Conservation (phyloP, 805 yeast species). For the Yarrowia deformans region DNA sequence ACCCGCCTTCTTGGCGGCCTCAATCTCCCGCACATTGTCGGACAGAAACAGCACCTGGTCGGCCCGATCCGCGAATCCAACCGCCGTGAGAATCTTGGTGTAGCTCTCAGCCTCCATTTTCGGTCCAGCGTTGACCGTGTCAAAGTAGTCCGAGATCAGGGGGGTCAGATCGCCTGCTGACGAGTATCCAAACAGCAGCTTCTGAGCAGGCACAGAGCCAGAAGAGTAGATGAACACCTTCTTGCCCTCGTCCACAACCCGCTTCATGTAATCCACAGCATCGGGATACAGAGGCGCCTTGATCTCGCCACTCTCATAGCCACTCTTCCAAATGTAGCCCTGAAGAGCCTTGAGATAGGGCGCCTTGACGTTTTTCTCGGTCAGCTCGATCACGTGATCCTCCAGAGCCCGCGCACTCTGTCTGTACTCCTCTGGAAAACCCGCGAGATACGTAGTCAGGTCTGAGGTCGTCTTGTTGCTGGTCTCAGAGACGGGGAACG, state of each 20-base stretch:
- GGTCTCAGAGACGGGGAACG: conserved; percentile 46
- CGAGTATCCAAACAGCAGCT: conserved; percentile 62
- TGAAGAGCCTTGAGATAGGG: conserved; percentile 78
- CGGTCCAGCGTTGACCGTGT: conserved; percentile 82
- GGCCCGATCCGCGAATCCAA: conserved; percentile 50
- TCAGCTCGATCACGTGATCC: conserved; percentile 63
- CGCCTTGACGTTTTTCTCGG: conserved; percentile 74
- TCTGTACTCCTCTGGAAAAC: conserved; percentile 56
- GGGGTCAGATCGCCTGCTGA: conserved; percentile 59
- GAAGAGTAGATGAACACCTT: conserved; percentile 80
- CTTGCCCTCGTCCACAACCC: conserved; percentile 31
- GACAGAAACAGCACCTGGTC: conserved; percentile 68
- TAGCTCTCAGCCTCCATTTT: conserved; percentile 69
- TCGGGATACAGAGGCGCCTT: conserved; percentile 80
- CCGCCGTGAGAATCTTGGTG: conserved; percentile 57
- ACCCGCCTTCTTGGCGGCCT: conserved; percentile 75
- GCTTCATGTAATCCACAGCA: conserved; percentile 61
- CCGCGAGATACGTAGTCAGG: conserved; percentile 50
- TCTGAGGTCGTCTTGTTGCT: background rate
- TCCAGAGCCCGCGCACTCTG: conserved; percentile 51
- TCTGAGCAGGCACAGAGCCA: conserved; percentile 89
- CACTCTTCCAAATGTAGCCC: conserved; percentile 81
- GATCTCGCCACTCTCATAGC: conserved; percentile 78
- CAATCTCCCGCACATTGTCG: conserved; percentile 79
- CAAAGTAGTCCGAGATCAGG: conserved; percentile 72